Evolutionary conservation across 2,329 filamentous ascomycete genomes (phyloP).

Genomic region (Microdochium nivale): DNA sequence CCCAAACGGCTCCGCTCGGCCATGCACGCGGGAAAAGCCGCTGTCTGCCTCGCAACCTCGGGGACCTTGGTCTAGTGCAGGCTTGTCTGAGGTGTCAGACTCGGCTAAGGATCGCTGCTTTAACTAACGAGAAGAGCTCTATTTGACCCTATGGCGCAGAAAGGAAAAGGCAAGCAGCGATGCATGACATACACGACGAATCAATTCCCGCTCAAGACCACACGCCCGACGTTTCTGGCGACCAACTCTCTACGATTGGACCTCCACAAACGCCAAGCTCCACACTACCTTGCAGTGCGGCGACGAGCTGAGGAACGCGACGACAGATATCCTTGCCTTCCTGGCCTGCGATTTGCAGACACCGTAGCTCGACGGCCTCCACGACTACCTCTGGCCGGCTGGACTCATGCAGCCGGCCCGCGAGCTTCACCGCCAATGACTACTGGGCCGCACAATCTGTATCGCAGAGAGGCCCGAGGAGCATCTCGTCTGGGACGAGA

Average conservation of each 20-base stretch:
- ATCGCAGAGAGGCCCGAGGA: conserved; percentile 18
- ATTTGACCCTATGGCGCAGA: not conserved
- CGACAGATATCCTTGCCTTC: conserved; percentile 1
- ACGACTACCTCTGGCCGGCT: conserved; percentile 10
- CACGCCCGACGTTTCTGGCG: not conserved
- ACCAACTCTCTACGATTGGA: not conserved
- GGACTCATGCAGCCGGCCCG: conserved; percentile 10
- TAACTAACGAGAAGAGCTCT: not conserved
- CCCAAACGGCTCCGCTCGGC: not conserved
- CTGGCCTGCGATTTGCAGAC: conserved; percentile 8
- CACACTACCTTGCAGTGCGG: not conserved
- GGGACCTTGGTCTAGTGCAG: not conserved
- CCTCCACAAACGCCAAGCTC: not conserved
- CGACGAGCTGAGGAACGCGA: not conserved
- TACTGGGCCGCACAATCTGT: conserved; percentile 16
- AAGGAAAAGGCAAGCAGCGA: not conserved
- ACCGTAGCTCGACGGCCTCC: conserved; percentile 7
- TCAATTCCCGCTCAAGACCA: not conserved
- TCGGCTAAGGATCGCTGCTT: not conserved
- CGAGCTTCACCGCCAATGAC: conserved; percentile 16
- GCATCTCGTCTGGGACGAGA: conserved; percentile 18
- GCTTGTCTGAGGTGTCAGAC: not conserved
- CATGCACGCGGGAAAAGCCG: not conserved
- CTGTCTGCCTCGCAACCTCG: not conserved
- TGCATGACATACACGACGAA: not conserved